These are phyloP conservation scores for Erodium trifolium DNA, from an alignment of 441 rosid species.

Conservation along the genomic window DNA sequence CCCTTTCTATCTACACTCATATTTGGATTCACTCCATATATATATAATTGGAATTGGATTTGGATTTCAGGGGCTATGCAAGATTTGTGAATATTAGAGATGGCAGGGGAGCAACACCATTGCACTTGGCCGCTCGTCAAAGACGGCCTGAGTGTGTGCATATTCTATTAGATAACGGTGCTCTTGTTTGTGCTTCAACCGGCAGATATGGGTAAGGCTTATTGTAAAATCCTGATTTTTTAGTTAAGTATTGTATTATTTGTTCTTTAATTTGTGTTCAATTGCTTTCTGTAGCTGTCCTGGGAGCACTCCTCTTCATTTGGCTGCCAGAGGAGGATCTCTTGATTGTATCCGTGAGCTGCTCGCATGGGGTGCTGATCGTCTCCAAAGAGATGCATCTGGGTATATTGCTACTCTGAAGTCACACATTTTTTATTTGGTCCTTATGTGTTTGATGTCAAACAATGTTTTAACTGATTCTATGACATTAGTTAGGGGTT, in stretches of 20 bases:
- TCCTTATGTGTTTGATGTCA: not conserved
- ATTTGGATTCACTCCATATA: not conserved
- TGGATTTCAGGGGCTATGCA: slow-evolving; percentile 50
- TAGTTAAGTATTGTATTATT: not conserved
- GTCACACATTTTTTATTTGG: not conserved
- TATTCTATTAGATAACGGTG: slow-evolving; percentile 56
- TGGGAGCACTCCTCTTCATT: slow-evolving; percentile 92
- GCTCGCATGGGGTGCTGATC: slow-evolving; percentile 99
- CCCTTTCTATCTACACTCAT: not conserved
- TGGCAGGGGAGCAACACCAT: slow-evolving; percentile 60
- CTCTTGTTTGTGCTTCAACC: slow-evolving; percentile 66
- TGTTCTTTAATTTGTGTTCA: slow-evolving; percentile 15
- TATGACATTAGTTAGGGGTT: not conserved
- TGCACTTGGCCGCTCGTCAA: slow-evolving; percentile 73
- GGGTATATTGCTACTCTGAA: slow-evolving; percentile 47
- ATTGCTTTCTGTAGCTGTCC: slow-evolving; percentile 48
- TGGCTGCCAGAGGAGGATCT: slow-evolving; percentile 96
- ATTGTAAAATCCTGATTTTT: not conserved
- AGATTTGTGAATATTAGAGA: slow-evolving; percentile 69
- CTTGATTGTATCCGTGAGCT: slow-evolving; percentile 79
- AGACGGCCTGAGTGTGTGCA: slow-evolving; percentile 50
- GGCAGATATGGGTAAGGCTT: slow-evolving; percentile 57
- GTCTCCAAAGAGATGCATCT: slow-evolving; percentile 81
- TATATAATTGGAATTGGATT: not conserved
- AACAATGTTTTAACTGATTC: not conserved